phyloP scores from a whole-genome alignment of 768 basidiomycete genomes.

The Tephrocybe sp. region DNA sequence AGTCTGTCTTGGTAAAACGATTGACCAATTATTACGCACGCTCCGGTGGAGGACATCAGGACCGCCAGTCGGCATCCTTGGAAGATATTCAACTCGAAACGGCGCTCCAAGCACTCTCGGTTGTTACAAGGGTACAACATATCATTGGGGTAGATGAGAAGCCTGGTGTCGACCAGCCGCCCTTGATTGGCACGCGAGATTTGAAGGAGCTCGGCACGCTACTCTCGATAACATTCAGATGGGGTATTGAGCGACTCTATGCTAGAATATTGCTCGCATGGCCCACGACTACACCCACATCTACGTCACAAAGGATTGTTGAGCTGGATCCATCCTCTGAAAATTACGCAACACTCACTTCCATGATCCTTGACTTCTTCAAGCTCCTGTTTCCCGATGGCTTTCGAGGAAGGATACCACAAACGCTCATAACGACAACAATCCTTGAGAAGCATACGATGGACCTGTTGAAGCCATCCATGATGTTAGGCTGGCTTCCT shows the following conservation, averaged over 20 bases:
- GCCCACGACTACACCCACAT: constrained; percentile 27
- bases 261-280: constrained; percentile 37
- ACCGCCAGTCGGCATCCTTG: constrained; percentile 22
- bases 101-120: constrained; percentile 51
- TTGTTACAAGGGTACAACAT: constrained; percentile 46
- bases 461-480: constrained; percentile 57
- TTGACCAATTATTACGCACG: constrained; percentile 38
- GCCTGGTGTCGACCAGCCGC: constrained; percentile 16
- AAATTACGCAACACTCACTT: constrained; percentile 42
- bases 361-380: constrained; percentile 43
- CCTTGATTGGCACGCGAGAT: constrained; percentile 65
- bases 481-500: constrained; percentile 74
- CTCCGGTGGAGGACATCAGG: constrained; percentile 16
- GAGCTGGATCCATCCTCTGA: constrained; percentile 41
- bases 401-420: constrained; percentile 43
- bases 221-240: constrained; percentile 66
- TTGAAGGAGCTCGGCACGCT: constrained; percentile 59
- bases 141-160: constrained; percentile 30
- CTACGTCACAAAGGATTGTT: constrained; percentile 32
- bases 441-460: constrained; percentile 52
- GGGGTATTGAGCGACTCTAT: constrained; percentile 62
- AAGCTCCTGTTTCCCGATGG: constrained; percentile 52
- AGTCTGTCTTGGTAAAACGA: constrained; percentile 36
- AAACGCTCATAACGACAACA: constrained; percentile 60
- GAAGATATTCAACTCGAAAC: constrained; percentile 50